These are phyloP conservation scores for Fusarium circinatum DNA, from an alignment of 2,329 filamentous ascomycete species.

Conservation along the genomic window DNA sequence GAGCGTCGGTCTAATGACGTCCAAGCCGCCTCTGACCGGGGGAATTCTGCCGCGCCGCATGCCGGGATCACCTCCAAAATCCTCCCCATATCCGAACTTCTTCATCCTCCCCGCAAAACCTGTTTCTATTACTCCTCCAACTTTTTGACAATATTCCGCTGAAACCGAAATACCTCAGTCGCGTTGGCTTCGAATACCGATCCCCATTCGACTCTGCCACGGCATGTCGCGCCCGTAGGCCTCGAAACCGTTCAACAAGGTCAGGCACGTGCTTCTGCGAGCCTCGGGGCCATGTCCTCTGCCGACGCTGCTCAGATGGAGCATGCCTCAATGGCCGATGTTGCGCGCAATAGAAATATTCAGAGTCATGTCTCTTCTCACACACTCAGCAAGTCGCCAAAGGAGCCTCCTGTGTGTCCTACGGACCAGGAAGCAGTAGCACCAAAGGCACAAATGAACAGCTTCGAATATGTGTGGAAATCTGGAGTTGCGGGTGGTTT, in stretches of 20 bases:
- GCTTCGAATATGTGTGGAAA: slow-evolving; percentile 83
- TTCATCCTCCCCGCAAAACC: slow-evolving; percentile 15
- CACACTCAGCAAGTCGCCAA: slow-evolving; percentile 35
- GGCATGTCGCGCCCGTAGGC: slow-evolving; percentile 43
- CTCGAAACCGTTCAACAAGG: slow-evolving; percentile 22
- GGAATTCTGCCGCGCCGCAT: slow-evolving; percentile 43
- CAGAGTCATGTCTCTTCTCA: slow-evolving; percentile 44
- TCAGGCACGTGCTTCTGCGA: slow-evolving; percentile 40
- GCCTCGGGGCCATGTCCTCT: slow-evolving; percentile 61
- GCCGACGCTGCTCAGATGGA: slow-evolving; percentile 63
- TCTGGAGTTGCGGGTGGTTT: slow-evolving; percentile 88
- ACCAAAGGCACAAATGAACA: slow-evolving; percentile 66
- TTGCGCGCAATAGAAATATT: slow-evolving; percentile 51
- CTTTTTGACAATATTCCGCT: background rate
- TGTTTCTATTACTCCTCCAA: slow-evolving; percentile 9
- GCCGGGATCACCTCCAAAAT: slow-evolving; percentile 36
- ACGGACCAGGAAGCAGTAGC: slow-evolving; percentile 60
- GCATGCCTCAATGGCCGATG: slow-evolving; percentile 68
- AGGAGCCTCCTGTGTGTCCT: slow-evolving; percentile 57
- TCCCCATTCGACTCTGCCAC: slow-evolving; percentile 13
- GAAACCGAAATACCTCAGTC: background rate
- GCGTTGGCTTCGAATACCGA: slow-evolving; percentile 12
- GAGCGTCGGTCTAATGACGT: slow-evolving; percentile 45
- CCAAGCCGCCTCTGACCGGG: slow-evolving; percentile 41
- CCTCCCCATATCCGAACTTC: slow-evolving; percentile 26